Evolutionary conservation across 352 stramenopile species (phyloP), one percentile per base, ranked within the genome.

Genomic region (Phytophthora cajani): DNA sequence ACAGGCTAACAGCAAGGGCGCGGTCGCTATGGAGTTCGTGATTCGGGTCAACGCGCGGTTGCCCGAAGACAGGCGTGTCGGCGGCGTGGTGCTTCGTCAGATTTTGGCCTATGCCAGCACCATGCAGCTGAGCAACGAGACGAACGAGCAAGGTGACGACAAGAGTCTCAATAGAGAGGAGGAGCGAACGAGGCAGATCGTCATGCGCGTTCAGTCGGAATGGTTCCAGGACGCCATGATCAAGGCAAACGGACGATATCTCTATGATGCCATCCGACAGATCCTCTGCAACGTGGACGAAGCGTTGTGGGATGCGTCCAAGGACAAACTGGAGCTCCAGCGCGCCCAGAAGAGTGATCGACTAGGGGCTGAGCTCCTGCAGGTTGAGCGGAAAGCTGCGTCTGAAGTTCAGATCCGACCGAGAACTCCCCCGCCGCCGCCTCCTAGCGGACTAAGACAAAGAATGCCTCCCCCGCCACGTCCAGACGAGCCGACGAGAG

Each of bases 211-310:
- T 44, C 77, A 84, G 55, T 73, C 74, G 8, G 38, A 78, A 7
- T 77, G 58, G 63, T 84, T 84, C 65, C 77, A 84, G 65, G 67
- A 74, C 32, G 64, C 77, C 25, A 81, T 84, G 25, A 47, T 78
- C 12, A 75, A 77, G 25, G 57, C 67, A 7, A 78, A 79, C 23
- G 77, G 73, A 9, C 62, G 65, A 53, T 64, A 78, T 21, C 58
- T 84, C 5, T 84, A 84, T 51, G 71, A 78, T 40, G 62, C 67
- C 2, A 75, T 75, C 40, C 71, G 71, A 12, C 66, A 78, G 27
- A 58, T 64, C 62, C 11, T 75, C 25, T 63, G 36, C 33, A 72
- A 71, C 25, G 61, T 58, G 5, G 58, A 64, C 51, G 50, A 49
- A 36, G 68, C 62, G 19, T 32, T 71, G 46, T 78, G 71, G 71